Evolutionary conservation across 371 early-diverging fungal species (phyloP).

Genomic region (Saksenaea oblongispora): DNA sequence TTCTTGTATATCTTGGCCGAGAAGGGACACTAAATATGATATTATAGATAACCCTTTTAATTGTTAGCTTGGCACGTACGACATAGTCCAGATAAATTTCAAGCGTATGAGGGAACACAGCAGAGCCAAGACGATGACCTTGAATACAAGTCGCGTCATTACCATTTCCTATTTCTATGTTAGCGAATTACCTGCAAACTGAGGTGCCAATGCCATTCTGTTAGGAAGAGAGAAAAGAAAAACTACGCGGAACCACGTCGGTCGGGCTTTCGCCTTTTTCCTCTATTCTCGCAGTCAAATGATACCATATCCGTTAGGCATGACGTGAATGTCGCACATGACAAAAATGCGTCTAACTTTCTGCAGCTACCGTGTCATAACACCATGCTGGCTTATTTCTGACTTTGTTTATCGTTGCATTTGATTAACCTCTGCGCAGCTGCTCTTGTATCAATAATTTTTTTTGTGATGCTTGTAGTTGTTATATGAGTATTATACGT

Average conservation of each 20-base stretch:
- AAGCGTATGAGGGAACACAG: slow-evolving; percentile 53
- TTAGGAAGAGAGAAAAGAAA: slow-evolving; percentile 1
- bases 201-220: slow-evolving; percentile 51
- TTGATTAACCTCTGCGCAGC: too few relatives aligned
- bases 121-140: slow-evolving; percentile 62
- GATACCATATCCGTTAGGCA: too few relatives aligned
- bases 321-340: too few relatives aligned
- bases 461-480: too few relatives aligned
- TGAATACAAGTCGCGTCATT: background rate
- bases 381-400: too few relatives aligned
- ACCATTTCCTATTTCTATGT: background rate
- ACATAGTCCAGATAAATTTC: slow-evolving; percentile 72
- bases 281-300: too few relatives aligned
- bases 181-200: slow-evolving; percentile 30
- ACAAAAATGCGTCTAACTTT: too few relatives aligned
- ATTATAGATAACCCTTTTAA: background rate
- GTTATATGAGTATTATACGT: too few relatives aligned
- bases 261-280: background rate
- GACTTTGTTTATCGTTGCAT: too few relatives aligned
- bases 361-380: too few relatives aligned
- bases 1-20: slow-evolving; percentile 61
- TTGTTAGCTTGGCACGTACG: slow-evolving; percentile 24
- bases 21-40: slow-evolving; percentile 55
- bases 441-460: too few relatives aligned
- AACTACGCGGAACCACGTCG: background rate